Evolutionary conservation across 192 early-diverging fungal genomes (phyloP).

Genomic region (Ambispora gerdemannii): DNA sequence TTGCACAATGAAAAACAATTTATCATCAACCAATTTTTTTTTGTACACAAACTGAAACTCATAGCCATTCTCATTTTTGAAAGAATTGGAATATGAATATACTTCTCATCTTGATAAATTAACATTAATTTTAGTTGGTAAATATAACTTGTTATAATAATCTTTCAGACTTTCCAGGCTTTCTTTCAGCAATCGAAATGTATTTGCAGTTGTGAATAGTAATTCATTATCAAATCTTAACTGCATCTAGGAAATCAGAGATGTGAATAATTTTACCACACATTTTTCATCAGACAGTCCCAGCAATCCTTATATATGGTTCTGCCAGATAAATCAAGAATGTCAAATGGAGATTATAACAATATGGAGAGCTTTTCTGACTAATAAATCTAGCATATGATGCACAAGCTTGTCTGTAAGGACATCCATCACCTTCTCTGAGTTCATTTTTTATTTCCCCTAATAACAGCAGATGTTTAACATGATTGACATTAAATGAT

Average conservation of each 20-base stretch:
- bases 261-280: conserved; percentile 3
- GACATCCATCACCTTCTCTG: conserved; percentile 1
- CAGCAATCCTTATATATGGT: conserved; percentile 2
- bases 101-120: conserved; percentile 3
- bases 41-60: conserved; percentile 7
- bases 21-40: background rate
- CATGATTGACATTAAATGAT: background rate
- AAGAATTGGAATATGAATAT: conserved; percentile 6
- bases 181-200: conserved; percentile 10
- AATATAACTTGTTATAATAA: conserved; percentile 8
- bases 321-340: conserved; percentile 3
- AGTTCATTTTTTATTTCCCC: conserved; percentile 24
- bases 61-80: too few species aligned
- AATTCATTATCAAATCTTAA: conserved; percentile 16
- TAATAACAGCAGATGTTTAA: conserved; percentile 13
- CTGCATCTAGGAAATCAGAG: background rate
- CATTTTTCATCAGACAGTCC: conserved; percentile 8
- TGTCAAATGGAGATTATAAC: background rate
- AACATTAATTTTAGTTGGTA: conserved; percentile 13
- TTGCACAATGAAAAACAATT: conserved; percentile 7
- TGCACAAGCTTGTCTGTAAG: conserved; percentile 5
- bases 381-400: conserved; percentile 22
- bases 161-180: conserved; percentile 14
- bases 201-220: conserved; percentile 5
- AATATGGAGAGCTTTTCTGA: conserved; percentile 1